Conservation (phyloP, 2,329 filamentous ascomycete genomes). For the Delphinella strobiligena region DNA sequence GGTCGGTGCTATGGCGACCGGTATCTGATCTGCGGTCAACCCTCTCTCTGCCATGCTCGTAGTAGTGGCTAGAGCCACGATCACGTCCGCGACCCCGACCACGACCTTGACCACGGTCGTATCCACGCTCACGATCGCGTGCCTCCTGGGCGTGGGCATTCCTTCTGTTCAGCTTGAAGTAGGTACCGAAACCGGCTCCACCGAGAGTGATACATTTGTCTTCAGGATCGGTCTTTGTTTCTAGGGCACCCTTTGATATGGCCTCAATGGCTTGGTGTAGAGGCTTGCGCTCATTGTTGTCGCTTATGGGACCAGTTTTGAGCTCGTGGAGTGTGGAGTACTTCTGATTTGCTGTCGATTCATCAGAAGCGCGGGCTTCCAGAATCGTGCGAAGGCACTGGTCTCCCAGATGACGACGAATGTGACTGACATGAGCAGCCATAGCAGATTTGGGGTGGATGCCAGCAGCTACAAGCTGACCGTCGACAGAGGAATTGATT, state of each 20-base stretch:
- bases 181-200: not conserved
- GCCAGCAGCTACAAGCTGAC: too few relatives aligned
- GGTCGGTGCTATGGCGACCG: too few relatives aligned
- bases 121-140: not conserved
- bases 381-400: not conserved
- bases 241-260: constrained; percentile 1
- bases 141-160: too few relatives aligned
- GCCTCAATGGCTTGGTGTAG: constrained; percentile 1
- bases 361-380: not conserved
- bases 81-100: too few relatives aligned
- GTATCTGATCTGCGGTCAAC: too few relatives aligned
- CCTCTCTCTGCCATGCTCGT: too few relatives aligned
- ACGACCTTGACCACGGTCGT: not conserved
- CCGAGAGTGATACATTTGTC: not conserved
- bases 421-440: too few relatives aligned
- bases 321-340: not conserved
- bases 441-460: too few relatives aligned
- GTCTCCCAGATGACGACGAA: not conserved
- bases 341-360: not conserved
- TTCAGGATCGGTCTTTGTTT: constrained; percentile 1
- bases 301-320: not conserved
- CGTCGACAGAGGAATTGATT: too few relatives aligned
- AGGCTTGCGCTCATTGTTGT: constrained; percentile 1
- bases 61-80: not conserved
- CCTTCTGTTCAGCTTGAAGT: too few relatives aligned